Conservation (phyloP, 2,329 filamentous ascomycete species). For the Stachybotrys elegans region DNA sequence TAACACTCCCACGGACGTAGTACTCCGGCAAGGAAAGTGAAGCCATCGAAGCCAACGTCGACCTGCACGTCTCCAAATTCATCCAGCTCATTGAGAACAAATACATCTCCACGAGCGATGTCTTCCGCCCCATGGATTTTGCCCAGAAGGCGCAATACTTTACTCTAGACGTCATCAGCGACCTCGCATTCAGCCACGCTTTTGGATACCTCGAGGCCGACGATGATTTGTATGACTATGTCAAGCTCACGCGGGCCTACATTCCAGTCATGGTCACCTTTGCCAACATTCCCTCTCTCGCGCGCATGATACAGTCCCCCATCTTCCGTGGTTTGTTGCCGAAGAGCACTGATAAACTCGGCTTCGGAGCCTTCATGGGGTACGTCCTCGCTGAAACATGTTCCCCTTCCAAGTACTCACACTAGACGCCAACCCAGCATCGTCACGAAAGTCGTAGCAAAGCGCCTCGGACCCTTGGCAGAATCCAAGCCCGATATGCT, state of each 20-base stretch:
- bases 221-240: conserved; percentile 16
- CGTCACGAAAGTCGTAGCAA: not conserved
- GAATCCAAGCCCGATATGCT: conserved; percentile 8
- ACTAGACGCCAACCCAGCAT: not conserved
- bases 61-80: not conserved
- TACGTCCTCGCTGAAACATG: not conserved
- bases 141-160: conserved; percentile 7
- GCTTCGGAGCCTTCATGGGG: conserved; percentile 1
- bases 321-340: conserved; percentile 15
- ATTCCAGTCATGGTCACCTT: conserved; percentile 11
- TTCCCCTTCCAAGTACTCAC: too few relatives aligned
- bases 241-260: conserved; percentile 7
- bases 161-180: conserved; percentile 20
- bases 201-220: conserved; percentile 20
- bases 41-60: not conserved
- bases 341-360: conserved; percentile 13
- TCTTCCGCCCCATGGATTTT: not conserved
- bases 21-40: conserved; percentile 1
- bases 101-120: not conserved
- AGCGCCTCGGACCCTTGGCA: not conserved
- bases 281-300: conserved; percentile 17
- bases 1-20: not conserved
- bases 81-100: not conserved
- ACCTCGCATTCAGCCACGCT: conserved; percentile 17
- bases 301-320: conserved; percentile 12